Base-by-base conservation (phyloP, 169 alveolate genomes). In the Pseudocohnilembus persalinus region DNA sequence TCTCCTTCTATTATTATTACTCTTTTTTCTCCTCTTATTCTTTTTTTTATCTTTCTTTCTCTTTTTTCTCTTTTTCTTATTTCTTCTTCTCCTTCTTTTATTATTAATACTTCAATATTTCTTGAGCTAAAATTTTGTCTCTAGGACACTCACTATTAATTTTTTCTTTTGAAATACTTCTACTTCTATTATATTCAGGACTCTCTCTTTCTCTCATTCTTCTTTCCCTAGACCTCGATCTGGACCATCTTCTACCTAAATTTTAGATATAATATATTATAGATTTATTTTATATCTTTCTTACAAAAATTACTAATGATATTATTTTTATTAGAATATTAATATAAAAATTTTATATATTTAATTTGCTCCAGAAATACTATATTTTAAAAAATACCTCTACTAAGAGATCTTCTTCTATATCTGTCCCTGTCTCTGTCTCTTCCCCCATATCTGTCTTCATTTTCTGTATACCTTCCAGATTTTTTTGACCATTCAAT, bases 401-500 rank as follows among this genome's bases (percentile, higher is more conserved):
- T n/a, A n/a, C n/a, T n/a, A n/a, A n/a, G 31, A 28, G 84, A 79
- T 79, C 84, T 79, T 79, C 84, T 79, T 0, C 84, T 49, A 28
- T 49, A 64, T 16, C 82, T 27, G 31, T 20, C 68, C 20, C 63
- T n/a, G n/a, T n/a, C 35, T 32, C 74, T 32, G n/a, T 31, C 73
- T 73, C 87, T 33, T 20, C 75, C 74, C 34, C 81, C 64, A n/a
- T 75, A 30, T 26, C 68, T 74, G 31, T 76, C 82, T 73, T 83
- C 80, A 86, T 86, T 86, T 82, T 86, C 90, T 34, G 80, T 85
- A 81, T 73, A 86, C 64, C 90, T 80, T 29, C 90, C 90, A 32
- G 87, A 80, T 35, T 86, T 86, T 32, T 86, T 86, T 0, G 87
- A 81, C 90, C 90, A 86, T 77, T 86, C 90, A 29, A 86, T 85